phyloP scores from a whole-genome alignment of 2,329 filamentous ascomycete genomes.

The Cladosporium sp. region DNA sequence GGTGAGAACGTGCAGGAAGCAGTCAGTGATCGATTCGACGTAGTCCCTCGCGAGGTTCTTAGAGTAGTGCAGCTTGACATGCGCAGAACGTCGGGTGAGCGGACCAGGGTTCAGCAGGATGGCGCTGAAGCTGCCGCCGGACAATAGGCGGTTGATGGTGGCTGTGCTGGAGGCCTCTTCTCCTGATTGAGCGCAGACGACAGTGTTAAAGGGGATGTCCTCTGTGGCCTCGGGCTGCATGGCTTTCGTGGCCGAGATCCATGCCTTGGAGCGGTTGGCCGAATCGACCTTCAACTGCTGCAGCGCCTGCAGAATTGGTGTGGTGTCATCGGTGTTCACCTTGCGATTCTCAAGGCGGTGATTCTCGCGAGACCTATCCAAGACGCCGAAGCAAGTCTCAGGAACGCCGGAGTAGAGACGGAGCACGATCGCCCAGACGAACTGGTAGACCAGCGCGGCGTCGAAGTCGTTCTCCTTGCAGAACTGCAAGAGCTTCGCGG shows the following conservation, averaged over 20 bases:
- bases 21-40: slow-evolving; percentile 1
- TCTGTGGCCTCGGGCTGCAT: neutral
- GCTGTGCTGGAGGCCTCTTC: neutral
- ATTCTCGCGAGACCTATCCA: neutral
- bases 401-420: slow-evolving; percentile 1
- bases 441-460: slow-evolving; percentile 1
- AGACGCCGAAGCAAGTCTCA: slow-evolving; percentile 1
- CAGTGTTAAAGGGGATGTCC: slow-evolving; percentile 4
- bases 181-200: slow-evolving; percentile 1
- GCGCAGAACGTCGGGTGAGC: slow-evolving; percentile 2
- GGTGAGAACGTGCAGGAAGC: slow-evolving; percentile 5
- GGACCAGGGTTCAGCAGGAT: neutral
- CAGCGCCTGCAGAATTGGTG: neutral
- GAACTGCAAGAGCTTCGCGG: slow-evolving; percentile 4
- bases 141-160: slow-evolving; percentile 4
- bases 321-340: neutral
- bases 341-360: slow-evolving; percentile 2
- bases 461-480: slow-evolving; percentile 8
- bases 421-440: slow-evolving; percentile 7
- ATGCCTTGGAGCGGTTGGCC: neutral
- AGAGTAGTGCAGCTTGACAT: slow-evolving; percentile 5
- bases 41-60: neutral
- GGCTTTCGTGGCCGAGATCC: neutral
- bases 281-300: slow-evolving; percentile 4
- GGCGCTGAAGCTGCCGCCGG: slow-evolving; percentile 2